These are phyloP conservation scores for Saururus chinensis DNA, from an alignment of 164 flowering plant genomes.

Conservation along the genomic window DNA sequence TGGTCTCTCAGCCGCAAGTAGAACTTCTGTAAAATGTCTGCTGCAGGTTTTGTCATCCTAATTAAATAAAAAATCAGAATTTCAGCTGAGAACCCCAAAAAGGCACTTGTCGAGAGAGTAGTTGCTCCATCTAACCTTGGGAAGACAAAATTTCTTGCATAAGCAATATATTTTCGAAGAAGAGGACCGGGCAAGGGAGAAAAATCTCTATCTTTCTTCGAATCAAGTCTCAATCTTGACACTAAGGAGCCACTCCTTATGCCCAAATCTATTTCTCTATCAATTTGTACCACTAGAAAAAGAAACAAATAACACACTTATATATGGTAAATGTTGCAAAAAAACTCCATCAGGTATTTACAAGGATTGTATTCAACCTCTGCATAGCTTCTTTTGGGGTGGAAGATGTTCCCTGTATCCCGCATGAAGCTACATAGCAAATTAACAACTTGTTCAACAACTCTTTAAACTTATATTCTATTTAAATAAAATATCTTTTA, in stretches of 20 bases:
- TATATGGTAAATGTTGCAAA: neutral
- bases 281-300: constrained; percentile 30
- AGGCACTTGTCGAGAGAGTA: neutral
- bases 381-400: constrained; percentile 43
- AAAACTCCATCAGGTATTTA: neutral
- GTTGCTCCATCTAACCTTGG: constrained; percentile 48
- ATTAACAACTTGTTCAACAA: constrained; percentile 2
- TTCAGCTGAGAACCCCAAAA: neutral
- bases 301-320: neutral
- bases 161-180: constrained; percentile 91
- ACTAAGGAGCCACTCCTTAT: constrained; percentile 47
- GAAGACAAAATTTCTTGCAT: constrained; percentile 76
- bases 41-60: constrained; percentile 92
- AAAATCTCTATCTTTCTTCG: constrained; percentile 58
- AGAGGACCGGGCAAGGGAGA: constrained; percentile 76
- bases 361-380: constrained; percentile 27
- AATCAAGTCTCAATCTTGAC: constrained; percentile 73
- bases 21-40: constrained; percentile 84
- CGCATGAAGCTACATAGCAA: constrained; percentile 72
- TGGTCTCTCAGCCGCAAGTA: constrained; percentile 71
- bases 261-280: constrained; percentile 23
- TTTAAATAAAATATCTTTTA: neutral
- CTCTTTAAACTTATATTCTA: neutral
- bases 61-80: neutral
- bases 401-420: constrained; percentile 51